A percentile compares a stretch with the other conserved stretches of the same genome.
Evolutionary conservation across 495 filamentous ascomycete species (phyloP).

Genomic region (Friedmanniomyces simplex): DNA sequence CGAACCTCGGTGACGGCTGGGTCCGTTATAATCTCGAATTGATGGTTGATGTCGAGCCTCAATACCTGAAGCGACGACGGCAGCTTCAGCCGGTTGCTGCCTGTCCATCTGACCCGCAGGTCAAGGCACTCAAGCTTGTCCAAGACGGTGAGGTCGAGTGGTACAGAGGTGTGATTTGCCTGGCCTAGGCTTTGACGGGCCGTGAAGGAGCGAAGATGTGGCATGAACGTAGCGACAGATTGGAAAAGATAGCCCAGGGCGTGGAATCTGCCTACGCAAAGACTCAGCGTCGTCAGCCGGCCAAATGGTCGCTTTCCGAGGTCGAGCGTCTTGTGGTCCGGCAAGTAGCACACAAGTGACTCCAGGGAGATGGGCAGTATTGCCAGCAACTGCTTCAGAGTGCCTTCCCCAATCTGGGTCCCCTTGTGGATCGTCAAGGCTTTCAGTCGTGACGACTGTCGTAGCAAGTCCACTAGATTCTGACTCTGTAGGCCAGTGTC

Average conservation of each 20-base stretch:
- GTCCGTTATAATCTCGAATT: neutral
- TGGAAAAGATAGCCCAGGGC: neutral
- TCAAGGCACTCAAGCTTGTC: neutral
- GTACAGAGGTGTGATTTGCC: neutral
- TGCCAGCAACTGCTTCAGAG: neutral
- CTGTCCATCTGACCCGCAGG: neutral
- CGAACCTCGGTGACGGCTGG: neutral
- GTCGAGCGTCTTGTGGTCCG: neutral
- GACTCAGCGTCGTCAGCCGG: neutral
- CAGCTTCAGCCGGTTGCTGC: neutral
- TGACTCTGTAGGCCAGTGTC: slow-evolving; percentile 4
- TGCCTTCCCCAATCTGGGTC: neutral
- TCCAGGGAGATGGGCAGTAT: neutral
- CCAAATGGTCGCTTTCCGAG: neutral
- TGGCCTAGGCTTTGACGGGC: neutral
- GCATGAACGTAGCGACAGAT: neutral
- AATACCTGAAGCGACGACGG: neutral
- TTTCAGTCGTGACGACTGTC: slow-evolving; percentile 2
- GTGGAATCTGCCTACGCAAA: neutral
- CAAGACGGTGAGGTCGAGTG: neutral
- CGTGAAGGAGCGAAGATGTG: neutral
- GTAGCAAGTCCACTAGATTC: neutral
- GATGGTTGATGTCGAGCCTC: neutral
- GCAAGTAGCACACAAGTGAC: neutral
- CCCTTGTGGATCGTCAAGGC: neutral